Base-by-base conservation (phyloP, 78 protist genomes). In the Dictyostelium capitatum region DNA sequence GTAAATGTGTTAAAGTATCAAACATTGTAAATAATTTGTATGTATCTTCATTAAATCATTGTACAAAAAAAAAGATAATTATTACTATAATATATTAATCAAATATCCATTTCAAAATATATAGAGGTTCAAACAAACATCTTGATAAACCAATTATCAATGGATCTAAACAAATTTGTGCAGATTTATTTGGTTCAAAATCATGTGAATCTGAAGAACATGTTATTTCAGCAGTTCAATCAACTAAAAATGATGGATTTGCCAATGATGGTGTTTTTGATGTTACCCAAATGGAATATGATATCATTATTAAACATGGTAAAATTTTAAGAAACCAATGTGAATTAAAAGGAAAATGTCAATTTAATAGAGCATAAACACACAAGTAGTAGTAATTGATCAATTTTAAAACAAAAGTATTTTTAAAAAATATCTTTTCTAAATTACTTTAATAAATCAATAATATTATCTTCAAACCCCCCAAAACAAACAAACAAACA, bases 101-200 rank as follows among this genome's bases (percentile, higher is more conserved):
- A n/a, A n/a, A n/a, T n/a, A n/a, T n/a, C n/a, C n/a, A n/a, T n/a
- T n/a, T n/a, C n/a, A n/a, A n/a, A n/a, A n/a, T n/a, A n/a, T n/a
- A n/a, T n/a, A n/a, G n/a, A n/a, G n/a, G n/a, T n/a, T n/a, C 43
- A 37, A 37, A 37, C 2, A 37, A 37, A 81, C 32, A 14, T 12
- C 20, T 72, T 17, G 56, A 28, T 46, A 65, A 48, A 51, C 57
- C 89, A 65, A 64, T 65, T 47, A 81, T 81, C 46, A 41, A 17
- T 65, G 89, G 59, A n/a, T 81, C 89, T 17, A 51, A 69, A 81
- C 47, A 81, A 28, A 10, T 47, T 47, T 81, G 89, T 15, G 47
- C 15, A 9, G 79, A 81, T 25, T 47, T 81, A n/a, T 81, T 81
- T 47, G 57, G 65, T 6, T 7, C 4, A 0, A 6, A n/a, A 43